phyloP scores from a whole-genome alignment of 139 green algal species.

The Chlamydomonas schloesseri region DNA sequence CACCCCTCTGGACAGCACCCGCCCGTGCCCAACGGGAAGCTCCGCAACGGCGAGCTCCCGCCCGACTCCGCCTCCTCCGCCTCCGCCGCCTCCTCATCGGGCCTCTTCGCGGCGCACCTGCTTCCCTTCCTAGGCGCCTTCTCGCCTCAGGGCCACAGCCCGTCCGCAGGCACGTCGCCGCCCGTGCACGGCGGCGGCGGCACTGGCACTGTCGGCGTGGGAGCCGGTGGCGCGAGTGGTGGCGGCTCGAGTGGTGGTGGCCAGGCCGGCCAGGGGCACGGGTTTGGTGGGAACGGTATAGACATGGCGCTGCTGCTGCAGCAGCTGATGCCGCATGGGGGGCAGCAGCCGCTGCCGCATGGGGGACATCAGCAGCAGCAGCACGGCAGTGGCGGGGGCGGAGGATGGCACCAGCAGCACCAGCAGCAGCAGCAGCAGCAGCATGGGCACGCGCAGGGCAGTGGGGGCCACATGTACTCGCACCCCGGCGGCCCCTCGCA shows the following conservation, averaged over 20 bases:
- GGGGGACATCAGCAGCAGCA: background rate
- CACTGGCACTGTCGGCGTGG: too few species aligned
- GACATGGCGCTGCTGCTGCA: background rate
- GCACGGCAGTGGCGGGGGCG: background rate
- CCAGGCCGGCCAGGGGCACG: background rate
- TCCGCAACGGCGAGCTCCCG: constrained; percentile 11
- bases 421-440: background rate
- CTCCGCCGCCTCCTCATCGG: too few species aligned
- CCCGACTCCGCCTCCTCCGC: too few species aligned
- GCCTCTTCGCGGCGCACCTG: background rate
- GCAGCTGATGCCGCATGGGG: background rate
- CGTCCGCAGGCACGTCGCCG: background rate
- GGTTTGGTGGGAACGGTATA: too few species aligned
- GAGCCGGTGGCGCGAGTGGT: too few species aligned
- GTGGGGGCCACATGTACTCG: too few species aligned
- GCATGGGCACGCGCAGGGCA: background rate
- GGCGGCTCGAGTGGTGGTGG: background rate
- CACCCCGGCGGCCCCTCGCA: background rate
- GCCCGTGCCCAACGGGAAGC: constrained; percentile 27
- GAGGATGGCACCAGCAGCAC: background rate
- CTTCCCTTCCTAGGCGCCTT: background rate
- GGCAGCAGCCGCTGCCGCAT: background rate
- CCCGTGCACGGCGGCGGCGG: background rate
- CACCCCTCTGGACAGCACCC: background rate
- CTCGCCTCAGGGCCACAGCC: background rate